A percentile compares a stretch with the other conserved stretches of the same genome.
These are phyloP conservation scores for Capsicum chinense DNA, from an alignment of 257 asterid species.

Conservation along the genomic window DNA sequence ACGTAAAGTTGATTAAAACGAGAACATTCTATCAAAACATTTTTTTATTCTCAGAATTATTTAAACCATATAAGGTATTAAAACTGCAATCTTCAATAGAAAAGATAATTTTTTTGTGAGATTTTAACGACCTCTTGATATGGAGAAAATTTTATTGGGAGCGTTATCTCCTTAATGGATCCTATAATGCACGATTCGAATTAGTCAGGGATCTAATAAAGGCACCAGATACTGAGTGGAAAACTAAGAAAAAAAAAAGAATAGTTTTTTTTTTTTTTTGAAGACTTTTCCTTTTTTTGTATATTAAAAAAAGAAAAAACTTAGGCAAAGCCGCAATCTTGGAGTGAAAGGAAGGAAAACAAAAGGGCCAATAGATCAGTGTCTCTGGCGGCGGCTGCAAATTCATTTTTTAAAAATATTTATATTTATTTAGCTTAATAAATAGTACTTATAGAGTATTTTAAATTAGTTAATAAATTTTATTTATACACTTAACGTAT, in stretches of 20 bases:
- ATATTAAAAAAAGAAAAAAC: background rate
- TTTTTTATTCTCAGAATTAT: background rate
- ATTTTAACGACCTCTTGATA: too few relatives aligned
- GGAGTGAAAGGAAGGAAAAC: background rate
- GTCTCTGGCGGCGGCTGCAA: background rate
- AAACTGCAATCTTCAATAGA: background rate
- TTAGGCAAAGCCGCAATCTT: background rate
- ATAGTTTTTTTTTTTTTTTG: background rate
- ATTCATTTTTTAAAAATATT: background rate
- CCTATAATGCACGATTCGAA: too few relatives aligned
- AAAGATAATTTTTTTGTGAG: too few relatives aligned
- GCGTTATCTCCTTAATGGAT: too few relatives aligned
- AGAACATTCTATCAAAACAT: background rate
- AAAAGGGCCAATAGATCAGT: conserved; percentile 1
- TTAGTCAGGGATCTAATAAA: too few relatives aligned
- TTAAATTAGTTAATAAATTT: too few relatives aligned
- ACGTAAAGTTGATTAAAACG: background rate
- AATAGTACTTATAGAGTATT: too few relatives aligned
- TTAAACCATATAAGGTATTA: background rate
- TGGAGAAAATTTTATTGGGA: too few relatives aligned
- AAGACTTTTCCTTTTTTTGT: background rate
- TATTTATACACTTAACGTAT: too few relatives aligned
- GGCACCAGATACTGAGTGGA: too few relatives aligned
- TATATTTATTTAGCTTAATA: too few relatives aligned
- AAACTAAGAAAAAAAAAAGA: too few relatives aligned